Conservation (phyloP, 352 stramenopile genomes). For the Globisporangium orthogonon region DNA sequence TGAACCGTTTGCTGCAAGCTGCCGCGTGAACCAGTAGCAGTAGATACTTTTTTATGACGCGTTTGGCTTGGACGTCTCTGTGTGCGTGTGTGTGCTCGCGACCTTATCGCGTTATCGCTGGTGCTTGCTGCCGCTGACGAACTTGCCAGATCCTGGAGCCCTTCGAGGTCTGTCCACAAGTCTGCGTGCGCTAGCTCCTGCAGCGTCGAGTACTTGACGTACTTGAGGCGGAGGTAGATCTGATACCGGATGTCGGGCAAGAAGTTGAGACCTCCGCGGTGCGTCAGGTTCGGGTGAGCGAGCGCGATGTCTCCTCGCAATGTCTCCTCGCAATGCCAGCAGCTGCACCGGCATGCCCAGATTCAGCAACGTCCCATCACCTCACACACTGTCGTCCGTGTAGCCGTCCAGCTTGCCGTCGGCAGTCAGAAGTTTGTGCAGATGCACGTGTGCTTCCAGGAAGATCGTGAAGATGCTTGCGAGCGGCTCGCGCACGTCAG, state of each 20-base stretch:
- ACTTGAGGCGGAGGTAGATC: slow-evolving; percentile 81
- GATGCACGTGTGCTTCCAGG: slow-evolving; percentile 41
- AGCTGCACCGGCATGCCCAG: slow-evolving; percentile 58
- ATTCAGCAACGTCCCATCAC: slow-evolving; percentile 60
- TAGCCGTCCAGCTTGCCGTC: slow-evolving; percentile 49
- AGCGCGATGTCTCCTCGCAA: slow-evolving; percentile 59
- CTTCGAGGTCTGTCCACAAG: neutral
- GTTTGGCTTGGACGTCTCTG: too few species aligned
- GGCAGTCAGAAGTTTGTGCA: slow-evolving; percentile 42
- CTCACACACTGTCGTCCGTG: slow-evolving; percentile 70
- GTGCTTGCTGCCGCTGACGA: too few species aligned
- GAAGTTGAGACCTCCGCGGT: slow-evolving; percentile 77
- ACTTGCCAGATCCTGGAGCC: neutral
- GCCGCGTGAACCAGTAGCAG: too few species aligned
- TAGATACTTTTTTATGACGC: too few species aligned
- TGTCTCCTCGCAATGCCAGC: slow-evolving; percentile 43
- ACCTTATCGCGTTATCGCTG: too few species aligned
- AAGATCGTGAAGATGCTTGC: slow-evolving; percentile 75
- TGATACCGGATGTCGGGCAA: slow-evolving; percentile 78
- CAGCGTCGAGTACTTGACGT: slow-evolving; percentile 31
- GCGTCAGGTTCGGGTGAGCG: slow-evolving; percentile 64
- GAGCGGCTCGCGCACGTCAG: slow-evolving; percentile 49
- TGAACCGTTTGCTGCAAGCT: too few species aligned
- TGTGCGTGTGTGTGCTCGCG: too few species aligned
- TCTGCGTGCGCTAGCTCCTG: neutral